These are phyloP conservation scores for Suhomyces kilbournensis DNA, from an alignment of 805 yeast species.

Conservation along the genomic window DNA sequence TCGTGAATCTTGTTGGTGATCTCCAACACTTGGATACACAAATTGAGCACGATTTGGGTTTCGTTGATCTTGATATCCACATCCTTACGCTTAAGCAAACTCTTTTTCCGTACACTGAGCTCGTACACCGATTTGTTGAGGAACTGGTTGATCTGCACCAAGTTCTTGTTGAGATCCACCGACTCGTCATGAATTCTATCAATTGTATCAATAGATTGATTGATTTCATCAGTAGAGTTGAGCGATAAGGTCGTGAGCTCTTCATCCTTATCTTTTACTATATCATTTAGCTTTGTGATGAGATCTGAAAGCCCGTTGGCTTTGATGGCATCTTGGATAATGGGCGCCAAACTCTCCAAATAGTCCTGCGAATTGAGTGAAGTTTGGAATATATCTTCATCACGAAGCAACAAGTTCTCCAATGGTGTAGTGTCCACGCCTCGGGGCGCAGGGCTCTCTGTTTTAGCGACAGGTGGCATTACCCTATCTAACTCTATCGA, in stretches of 20 bases:
- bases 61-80: slow-evolving; percentile 66
- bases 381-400: slow-evolving; percentile 42
- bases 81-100: slow-evolving; percentile 57
- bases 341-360: slow-evolving; percentile 76
- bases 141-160: slow-evolving; percentile 53
- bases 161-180: slow-evolving; percentile 50
- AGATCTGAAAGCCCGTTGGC: slow-evolving; percentile 54
- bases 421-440: slow-evolving; percentile 13
- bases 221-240: slow-evolving; percentile 54
- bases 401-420: slow-evolving; percentile 37
- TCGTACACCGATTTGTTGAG: slow-evolving; percentile 64
- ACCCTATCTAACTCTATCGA: not conserved
- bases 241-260: slow-evolving; percentile 64
- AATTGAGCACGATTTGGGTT: slow-evolving; percentile 63
- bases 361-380: slow-evolving; percentile 63
- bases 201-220: slow-evolving; percentile 59
- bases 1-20: slow-evolving; percentile 83
- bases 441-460: not conserved
- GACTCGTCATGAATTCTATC: slow-evolving; percentile 59
- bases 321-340: slow-evolving; percentile 60
- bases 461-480: not conserved
- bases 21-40: slow-evolving; percentile 79
- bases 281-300: slow-evolving; percentile 51
- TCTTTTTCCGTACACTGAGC: slow-evolving; percentile 59
- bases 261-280: slow-evolving; percentile 57